These are phyloP conservation scores for Aspergillus sp. DNA, from an alignment of 2,329 filamentous ascomycete genomes.

Conservation along the genomic window DNA sequence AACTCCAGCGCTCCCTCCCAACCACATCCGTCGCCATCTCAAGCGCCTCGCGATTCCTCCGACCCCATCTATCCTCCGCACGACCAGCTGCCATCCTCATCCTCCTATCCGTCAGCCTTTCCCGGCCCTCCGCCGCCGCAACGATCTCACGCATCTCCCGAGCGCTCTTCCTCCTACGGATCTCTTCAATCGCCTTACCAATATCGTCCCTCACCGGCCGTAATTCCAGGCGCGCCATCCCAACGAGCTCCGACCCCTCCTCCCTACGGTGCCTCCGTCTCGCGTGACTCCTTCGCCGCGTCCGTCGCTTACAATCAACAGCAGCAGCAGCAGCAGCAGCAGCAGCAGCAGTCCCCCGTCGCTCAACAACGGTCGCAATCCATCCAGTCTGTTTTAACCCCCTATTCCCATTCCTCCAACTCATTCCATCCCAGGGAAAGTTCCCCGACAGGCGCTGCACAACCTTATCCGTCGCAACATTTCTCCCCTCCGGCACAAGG, in stretches of 20 bases:
- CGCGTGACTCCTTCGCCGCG: constrained; percentile 39
- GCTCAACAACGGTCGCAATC: constrained; percentile 42
- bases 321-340: constrained; percentile 33
- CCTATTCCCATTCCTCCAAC: constrained; percentile 35
- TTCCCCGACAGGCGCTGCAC: constrained; percentile 33
- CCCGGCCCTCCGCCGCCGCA: constrained; percentile 38
- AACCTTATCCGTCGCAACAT: constrained; percentile 36
- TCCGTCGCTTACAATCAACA: constrained; percentile 32
- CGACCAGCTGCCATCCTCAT: constrained; percentile 27
- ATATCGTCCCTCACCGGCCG: constrained; percentile 35
- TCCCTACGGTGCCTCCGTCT: constrained; percentile 31
- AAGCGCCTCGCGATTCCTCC: constrained; percentile 31
- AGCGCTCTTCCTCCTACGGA: constrained; percentile 42
- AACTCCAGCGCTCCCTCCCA: constrained; percentile 31
- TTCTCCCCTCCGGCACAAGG: constrained; percentile 40
- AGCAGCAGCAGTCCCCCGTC: constrained; percentile 40
- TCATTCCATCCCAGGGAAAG: constrained; percentile 39
- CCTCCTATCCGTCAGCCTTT: constrained; percentile 31
- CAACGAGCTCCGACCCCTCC: constrained; percentile 38
- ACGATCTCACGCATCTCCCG: constrained; percentile 47
- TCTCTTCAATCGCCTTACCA: constrained; percentile 45
- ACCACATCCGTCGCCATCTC: constrained; percentile 28
- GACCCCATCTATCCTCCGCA: constrained; percentile 31
- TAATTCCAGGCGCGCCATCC: constrained; percentile 33
- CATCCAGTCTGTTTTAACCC: constrained; percentile 41